Base-by-base conservation (phyloP, 2,329 filamentous ascomycete species). In the Passalora sequoiae region DNA sequence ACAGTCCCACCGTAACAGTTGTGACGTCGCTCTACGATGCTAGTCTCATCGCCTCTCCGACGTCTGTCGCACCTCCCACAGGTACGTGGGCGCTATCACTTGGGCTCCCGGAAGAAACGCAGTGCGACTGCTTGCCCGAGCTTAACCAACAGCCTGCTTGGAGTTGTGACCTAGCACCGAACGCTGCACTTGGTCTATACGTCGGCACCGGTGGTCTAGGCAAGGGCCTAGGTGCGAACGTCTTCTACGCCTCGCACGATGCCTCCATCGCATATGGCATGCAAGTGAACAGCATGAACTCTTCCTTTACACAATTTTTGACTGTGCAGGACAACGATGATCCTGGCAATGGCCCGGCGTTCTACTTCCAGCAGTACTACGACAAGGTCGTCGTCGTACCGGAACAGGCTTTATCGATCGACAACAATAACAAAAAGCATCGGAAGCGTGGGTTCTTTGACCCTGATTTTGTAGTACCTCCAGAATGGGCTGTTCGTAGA, bases 361-460 rank as follows among this genome's bases (percentile, higher is more conserved):
- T 75, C 57, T 81, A 81, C 54, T 84, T 84, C 58, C 73, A 76
- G 50, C 64, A 76, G 17, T 60, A 67, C 10, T 83, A 84, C 56
- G 74, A 84, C 59, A 86, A 85, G 58, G 55, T 84, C 27, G 78
- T 84, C 4, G 71, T 84, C 29, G 50, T 79, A 3, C 60, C 63
- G 3, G 60, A 65, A 16, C 57, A 64, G 15, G 62, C 68, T 17
- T 43, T 58, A 12, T 24, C 39, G 7, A 21, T 37, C 21, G 39
- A 28, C 5, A 19, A 30, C 44, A 49, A 51, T 24, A 56, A 57
- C 22, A 61, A 59, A 12, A 50, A 52, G 15, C 46, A 41, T 6
- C 53, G 53, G 27, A 56, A 57, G 19, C 47, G 53, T 38, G 54
- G 46, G 16, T 35, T 44, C 4, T 25, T 55, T 16, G 35, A 51